Conservation (phyloP, 352 stramenopile genomes). For the Thalassiosira hispida region DNA sequence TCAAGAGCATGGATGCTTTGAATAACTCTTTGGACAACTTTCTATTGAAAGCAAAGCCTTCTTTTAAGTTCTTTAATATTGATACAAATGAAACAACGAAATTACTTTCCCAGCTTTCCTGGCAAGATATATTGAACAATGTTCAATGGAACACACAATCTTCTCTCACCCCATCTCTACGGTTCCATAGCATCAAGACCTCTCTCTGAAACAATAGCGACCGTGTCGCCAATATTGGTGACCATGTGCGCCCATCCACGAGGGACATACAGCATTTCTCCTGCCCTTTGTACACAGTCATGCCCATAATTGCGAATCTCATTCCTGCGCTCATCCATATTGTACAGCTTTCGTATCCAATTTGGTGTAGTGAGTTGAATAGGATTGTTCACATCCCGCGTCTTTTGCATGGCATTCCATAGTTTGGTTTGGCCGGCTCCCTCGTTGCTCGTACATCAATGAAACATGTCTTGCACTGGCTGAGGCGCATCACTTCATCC, state of each 20-base stretch:
- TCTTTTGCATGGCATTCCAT: conserved; percentile 28
- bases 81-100: too few relatives aligned
- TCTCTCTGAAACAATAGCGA: conserved; percentile 65
- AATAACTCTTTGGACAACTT: too few relatives aligned
- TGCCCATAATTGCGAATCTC: conserved; percentile 44
- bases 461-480: conserved; percentile 8
- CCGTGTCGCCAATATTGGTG: conserved; percentile 75
- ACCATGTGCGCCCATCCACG: conserved; percentile 92
- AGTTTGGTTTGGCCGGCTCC: not conserved
- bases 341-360: conserved; percentile 39
- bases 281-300: conserved; percentile 72
- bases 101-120: too few relatives aligned
- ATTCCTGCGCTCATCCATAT: conserved; percentile 36
- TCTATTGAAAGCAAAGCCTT: too few relatives aligned
- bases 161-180: not conserved
- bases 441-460: not conserved
- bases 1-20: too few relatives aligned
- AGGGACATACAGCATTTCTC: conserved; percentile 93
- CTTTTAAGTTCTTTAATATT: too few relatives aligned
- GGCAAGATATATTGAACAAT: too few relatives aligned
- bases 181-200: conserved; percentile 36
- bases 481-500: conserved; percentile 8
- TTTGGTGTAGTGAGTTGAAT: conserved; percentile 28
- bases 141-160: too few relatives aligned
- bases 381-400: conserved; percentile 27